phyloP scores from a whole-genome alignment of 768 basidiomycete species.

The Vararia minispora region DNA sequence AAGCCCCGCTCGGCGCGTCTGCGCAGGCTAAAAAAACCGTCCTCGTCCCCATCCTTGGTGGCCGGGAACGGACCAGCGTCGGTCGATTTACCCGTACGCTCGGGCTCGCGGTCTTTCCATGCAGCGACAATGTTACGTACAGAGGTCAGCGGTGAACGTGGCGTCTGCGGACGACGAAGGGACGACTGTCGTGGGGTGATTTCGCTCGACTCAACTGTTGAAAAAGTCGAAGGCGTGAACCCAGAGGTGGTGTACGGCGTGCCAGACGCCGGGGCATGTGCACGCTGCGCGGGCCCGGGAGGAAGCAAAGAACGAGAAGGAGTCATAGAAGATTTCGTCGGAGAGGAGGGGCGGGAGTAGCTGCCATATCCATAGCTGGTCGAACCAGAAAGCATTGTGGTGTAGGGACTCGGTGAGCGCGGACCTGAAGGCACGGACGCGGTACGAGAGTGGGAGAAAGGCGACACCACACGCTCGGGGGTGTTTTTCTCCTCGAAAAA shows the following conservation, averaged over 20 bases:
- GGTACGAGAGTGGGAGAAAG: slow-evolving; percentile 26
- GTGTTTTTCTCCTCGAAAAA: slow-evolving; percentile 52
- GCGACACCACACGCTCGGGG: slow-evolving; percentile 20
- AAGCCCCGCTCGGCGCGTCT: slow-evolving; percentile 27
- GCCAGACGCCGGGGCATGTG: slow-evolving; percentile 14
- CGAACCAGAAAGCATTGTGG: slow-evolving; percentile 23
- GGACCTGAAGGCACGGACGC: slow-evolving; percentile 33
- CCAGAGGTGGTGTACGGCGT: slow-evolving; percentile 7
- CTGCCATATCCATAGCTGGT: slow-evolving; percentile 25
- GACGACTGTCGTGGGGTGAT: slow-evolving; percentile 36
- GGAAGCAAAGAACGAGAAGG: slow-evolving; percentile 32
- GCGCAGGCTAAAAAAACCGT: slow-evolving; percentile 44
- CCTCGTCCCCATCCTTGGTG: slow-evolving; percentile 14
- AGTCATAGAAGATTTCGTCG: slow-evolving; percentile 24
- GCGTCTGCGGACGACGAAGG: slow-evolving; percentile 49
- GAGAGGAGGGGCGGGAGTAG: slow-evolving; percentile 36
- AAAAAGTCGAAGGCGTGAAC: slow-evolving; percentile 27
- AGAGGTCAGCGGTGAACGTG: slow-evolving; percentile 60
- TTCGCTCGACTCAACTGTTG: slow-evolving; percentile 23
- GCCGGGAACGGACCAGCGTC: slow-evolving; percentile 8
- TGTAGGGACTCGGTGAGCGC: slow-evolving; percentile 27
- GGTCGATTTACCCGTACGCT: slow-evolving; percentile 20
- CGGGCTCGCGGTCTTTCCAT: slow-evolving; percentile 70
- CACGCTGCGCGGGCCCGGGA: slow-evolving; percentile 30
- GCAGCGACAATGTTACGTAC: slow-evolving; percentile 70